A percentile compares a stretch with the other conserved stretches of the same genome.
Evolutionary conservation across 2,329 filamentous ascomycete species (phyloP).

Genomic region (Aspergillus sp.): DNA sequence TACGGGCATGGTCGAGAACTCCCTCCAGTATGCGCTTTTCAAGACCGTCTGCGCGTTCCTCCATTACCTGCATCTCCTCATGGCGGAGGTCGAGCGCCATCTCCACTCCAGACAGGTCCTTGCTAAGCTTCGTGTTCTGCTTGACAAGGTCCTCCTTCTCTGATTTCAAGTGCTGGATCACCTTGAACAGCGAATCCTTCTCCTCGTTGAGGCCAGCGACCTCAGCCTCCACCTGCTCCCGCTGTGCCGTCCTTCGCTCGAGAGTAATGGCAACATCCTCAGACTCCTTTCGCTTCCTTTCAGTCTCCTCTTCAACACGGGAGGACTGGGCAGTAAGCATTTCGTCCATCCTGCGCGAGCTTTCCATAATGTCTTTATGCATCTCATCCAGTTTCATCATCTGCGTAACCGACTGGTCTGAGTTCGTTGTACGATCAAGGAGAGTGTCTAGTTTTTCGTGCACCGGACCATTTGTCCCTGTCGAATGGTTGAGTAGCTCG

Average conservation of each 20-base stretch:
- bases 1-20: slow-evolving; percentile 87
- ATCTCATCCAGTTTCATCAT: slow-evolving; percentile 81
- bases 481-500: slow-evolving; percentile 32
- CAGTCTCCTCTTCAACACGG: slow-evolving; percentile 63
- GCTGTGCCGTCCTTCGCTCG: slow-evolving; percentile 62
- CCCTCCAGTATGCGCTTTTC: slow-evolving; percentile 91
- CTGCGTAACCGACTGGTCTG: slow-evolving; percentile 62
- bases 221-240: slow-evolving; percentile 51
- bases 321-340: slow-evolving; percentile 43
- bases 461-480: slow-evolving; percentile 18
- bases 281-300: slow-evolving; percentile 67
- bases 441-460: slow-evolving; percentile 26
- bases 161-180: slow-evolving; percentile 39
- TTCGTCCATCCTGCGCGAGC: slow-evolving; percentile 71
- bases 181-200: slow-evolving; percentile 52
- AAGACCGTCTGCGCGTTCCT: slow-evolving; percentile 73
- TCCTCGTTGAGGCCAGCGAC: slow-evolving; percentile 46
- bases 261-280: slow-evolving; percentile 73
- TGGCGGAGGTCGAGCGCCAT: slow-evolving; percentile 80
- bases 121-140: slow-evolving; percentile 70
- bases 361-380: slow-evolving; percentile 74
- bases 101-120: slow-evolving; percentile 82
- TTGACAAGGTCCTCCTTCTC: slow-evolving; percentile 59
- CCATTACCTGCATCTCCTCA: slow-evolving; percentile 87
- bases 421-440: slow-evolving; percentile 49